Conservation (phyloP, 2,329 filamentous ascomycete species). For the Fusarium metavorans region DNA sequence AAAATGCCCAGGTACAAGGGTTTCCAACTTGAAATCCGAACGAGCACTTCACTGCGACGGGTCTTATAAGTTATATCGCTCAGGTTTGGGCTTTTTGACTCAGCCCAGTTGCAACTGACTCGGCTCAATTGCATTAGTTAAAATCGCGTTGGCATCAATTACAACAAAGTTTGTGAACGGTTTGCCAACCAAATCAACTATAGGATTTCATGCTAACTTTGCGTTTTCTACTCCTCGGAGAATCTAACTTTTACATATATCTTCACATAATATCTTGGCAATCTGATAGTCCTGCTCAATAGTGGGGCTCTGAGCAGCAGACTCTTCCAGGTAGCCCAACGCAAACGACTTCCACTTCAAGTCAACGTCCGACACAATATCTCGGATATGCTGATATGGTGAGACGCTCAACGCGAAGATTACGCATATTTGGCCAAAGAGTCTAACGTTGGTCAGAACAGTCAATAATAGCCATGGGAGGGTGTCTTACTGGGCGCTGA, state of each 20-base stretch:
- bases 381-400: constrained; percentile 23
- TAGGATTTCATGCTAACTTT: not conserved
- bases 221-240: not conserved
- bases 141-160: not conserved
- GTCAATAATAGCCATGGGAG: accelerated
- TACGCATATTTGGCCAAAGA: constrained; percentile 32
- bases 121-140: not conserved
- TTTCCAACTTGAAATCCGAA: not conserved
- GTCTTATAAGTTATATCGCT: not conserved
- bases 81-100: not conserved
- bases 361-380: constrained; percentile 15
- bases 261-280: constrained; percentile 22
- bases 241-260: constrained; percentile 19
- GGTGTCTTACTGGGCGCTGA: constrained; percentile 23
- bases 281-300: constrained; percentile 32
- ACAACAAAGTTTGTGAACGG: not conserved
- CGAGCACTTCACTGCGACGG: not conserved
- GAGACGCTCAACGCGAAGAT: constrained; percentile 29
- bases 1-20: not conserved
- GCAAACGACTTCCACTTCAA: constrained; percentile 27
- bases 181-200: not conserved
- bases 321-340: constrained; percentile 2
- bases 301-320: constrained; percentile 10
- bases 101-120: not conserved
- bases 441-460: not conserved